Conservation (phyloP, 768 basidiomycete genomes). For the Amanita pallidorosea region DNA sequence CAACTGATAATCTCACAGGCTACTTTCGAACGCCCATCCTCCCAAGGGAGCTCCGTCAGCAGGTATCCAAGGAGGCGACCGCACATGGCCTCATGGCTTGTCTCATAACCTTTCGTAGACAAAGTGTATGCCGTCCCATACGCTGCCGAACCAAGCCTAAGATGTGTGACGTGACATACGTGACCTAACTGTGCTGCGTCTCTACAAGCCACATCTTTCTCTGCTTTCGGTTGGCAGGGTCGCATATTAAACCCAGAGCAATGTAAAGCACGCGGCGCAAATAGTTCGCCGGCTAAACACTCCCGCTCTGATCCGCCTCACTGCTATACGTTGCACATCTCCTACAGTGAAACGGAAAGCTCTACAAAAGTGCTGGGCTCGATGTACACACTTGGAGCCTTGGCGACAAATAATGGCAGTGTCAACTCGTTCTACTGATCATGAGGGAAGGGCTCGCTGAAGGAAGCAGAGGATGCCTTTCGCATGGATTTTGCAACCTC, state of each 20-base stretch:
- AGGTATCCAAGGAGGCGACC: too few species aligned
- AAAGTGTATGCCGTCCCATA: too few species aligned
- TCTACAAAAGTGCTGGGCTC: constrained; percentile 18
- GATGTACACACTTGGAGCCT: constrained; percentile 22
- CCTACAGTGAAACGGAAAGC: constrained; percentile 12
- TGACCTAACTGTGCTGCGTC: too few species aligned
- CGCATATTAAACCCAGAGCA: constrained; percentile 31
- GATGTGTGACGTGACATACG: too few species aligned
- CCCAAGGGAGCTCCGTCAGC: too few species aligned
- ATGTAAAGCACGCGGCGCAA: constrained; percentile 50
- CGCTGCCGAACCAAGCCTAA: too few species aligned
- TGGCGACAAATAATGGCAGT: constrained; percentile 21
- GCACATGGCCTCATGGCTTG: too few species aligned
- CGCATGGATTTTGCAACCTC: too few species aligned
- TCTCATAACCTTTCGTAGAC: too few species aligned
- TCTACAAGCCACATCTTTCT: constrained; percentile 48
- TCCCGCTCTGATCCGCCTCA: constrained; percentile 38
- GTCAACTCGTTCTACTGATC: constrained; percentile 37
- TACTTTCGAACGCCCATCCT: too few species aligned
- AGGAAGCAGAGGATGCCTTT: constrained; percentile 35
- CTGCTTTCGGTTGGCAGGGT: constrained; percentile 56
- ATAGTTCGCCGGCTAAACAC: constrained; percentile 41
- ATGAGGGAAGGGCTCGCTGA: constrained; percentile 40
- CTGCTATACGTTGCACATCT: constrained; percentile 45
- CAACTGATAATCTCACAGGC: too few species aligned